These are phyloP conservation scores for Solanum paucissectum DNA, from an alignment of 257 asterid genomes.

Conservation along the genomic window DNA sequence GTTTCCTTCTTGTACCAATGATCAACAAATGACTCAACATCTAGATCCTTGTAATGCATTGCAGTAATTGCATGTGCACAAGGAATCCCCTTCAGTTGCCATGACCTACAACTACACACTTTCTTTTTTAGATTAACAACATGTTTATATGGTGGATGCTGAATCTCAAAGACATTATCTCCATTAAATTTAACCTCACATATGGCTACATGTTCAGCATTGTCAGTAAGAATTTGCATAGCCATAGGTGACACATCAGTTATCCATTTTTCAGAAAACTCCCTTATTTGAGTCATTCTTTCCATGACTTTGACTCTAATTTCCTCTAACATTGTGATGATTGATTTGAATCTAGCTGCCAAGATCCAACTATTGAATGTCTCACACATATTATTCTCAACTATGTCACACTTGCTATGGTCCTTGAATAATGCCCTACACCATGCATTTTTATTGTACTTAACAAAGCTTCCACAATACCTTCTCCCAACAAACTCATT, in stretches of 20 bases:
- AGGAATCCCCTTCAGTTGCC: neutral
- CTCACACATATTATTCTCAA: neutral
- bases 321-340: neutral
- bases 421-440: neutral
- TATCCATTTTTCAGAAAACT: neutral
- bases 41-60: neutral
- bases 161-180: neutral
- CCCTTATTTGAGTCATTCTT: neutral
- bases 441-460: neutral
- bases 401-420: neutral
- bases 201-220: neutral
- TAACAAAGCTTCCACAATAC: neutral
- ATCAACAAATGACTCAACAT: neutral
- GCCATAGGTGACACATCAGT: neutral
- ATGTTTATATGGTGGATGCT: neutral
- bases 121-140: neutral
- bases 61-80: neutral
- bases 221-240: neutral
- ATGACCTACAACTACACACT: neutral
- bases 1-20: neutral
- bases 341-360: neutral
- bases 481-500: neutral
- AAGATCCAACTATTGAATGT: neutral
- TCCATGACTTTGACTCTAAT: neutral
- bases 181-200: neutral